phyloP scores from a whole-genome alignment of 495 filamentous ascomycete genomes.

The Tuber calosporum region DNA sequence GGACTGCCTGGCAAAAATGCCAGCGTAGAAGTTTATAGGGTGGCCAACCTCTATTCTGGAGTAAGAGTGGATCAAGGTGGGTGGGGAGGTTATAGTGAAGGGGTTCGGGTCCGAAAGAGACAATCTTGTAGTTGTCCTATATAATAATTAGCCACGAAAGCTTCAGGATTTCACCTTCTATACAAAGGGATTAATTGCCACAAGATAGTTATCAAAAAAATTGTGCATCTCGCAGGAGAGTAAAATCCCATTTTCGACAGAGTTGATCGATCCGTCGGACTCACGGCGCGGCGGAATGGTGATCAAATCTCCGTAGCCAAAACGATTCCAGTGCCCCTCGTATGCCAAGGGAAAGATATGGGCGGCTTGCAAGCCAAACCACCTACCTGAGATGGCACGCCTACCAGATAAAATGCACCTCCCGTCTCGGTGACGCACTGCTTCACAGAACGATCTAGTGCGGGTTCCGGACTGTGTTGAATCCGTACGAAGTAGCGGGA shows the following conservation, averaged over 20 bases:
- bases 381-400: conserved; percentile 6
- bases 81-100: not conserved
- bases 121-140: too few relatives aligned
- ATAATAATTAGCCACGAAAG: too few relatives aligned
- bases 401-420: conserved; percentile 41
- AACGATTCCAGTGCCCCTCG: too few relatives aligned
- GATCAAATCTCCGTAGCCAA: conserved; percentile 19
- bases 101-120: too few relatives aligned
- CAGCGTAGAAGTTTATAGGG: too few relatives aligned
- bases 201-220: conserved; percentile 24
- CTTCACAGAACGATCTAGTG: conserved; percentile 36
- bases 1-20: too few relatives aligned
- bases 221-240: conserved; percentile 17
- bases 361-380: too few relatives aligned
- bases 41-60: too few relatives aligned
- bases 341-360: too few relatives aligned
- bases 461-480: conserved; percentile 31
- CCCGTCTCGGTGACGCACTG: conserved; percentile 31
- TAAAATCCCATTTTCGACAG: conserved; percentile 26
- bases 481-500: too few relatives aligned
- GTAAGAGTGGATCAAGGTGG: too few relatives aligned
- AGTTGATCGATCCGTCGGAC: conserved; percentile 23
- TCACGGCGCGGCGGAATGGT: conserved; percentile 23
- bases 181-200: conserved; percentile 17
- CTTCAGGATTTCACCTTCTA: too few relatives aligned